These are phyloP conservation scores for Exophiala sp. DNA, from an alignment of 2,329 filamentous ascomycete genomes.

Conservation along the genomic window DNA sequence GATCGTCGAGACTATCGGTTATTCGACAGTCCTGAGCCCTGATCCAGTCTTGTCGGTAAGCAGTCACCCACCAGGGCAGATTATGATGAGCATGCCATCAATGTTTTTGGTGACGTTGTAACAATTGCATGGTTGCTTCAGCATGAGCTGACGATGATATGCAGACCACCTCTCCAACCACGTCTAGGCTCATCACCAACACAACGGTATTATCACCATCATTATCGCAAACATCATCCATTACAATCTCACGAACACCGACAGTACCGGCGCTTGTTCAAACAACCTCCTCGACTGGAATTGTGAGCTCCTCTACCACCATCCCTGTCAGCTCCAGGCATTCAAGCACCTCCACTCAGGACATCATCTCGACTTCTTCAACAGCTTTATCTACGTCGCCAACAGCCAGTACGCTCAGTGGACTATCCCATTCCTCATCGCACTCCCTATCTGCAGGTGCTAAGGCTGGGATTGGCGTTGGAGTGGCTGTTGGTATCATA, in stretches of 20 bases:
- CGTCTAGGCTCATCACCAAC: not conserved
- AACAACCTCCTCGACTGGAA: not conserved
- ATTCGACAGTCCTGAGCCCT: constrained; percentile 18
- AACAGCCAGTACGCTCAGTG: not conserved
- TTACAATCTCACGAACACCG: not conserved
- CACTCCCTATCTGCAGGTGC: constrained; percentile 19
- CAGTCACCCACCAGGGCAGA: not conserved
- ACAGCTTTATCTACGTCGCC: not conserved
- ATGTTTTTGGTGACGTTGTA: not conserved
- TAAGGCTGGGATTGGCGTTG: constrained; percentile 24
- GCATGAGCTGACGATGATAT: no score
- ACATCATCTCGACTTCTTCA: not conserved
- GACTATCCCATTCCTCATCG: constrained; percentile 6
- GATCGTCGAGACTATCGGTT: constrained; percentile 17
- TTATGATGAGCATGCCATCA: no score
- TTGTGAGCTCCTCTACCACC: not conserved
- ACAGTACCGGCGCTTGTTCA: not conserved
- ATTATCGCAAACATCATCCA: not conserved
- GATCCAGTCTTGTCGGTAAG: constrained; percentile 12
- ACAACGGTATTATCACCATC: not conserved
- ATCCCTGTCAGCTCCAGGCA: not conserved
- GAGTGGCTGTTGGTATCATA: constrained; percentile 16
- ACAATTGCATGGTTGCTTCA: no score
- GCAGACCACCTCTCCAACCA: not conserved
- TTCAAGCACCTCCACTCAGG: no score